These are phyloP conservation scores for Alopecurus myosuroides DNA, from an alignment of 176 grass and related monocot genomes.

Conservation along the genomic window DNA sequence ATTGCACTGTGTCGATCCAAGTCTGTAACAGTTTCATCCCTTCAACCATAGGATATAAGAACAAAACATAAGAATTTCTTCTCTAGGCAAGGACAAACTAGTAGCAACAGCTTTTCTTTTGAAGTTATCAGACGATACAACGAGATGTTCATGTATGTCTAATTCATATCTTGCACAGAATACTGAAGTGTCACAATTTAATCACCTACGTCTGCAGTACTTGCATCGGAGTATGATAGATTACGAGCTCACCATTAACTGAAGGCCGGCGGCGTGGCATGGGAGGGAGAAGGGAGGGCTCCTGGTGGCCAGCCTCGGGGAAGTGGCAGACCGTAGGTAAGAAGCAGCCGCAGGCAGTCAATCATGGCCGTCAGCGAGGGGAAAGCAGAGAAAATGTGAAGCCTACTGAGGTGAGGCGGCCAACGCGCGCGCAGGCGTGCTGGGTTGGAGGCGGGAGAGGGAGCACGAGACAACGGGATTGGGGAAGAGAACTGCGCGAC, in stretches of 20 bases:
- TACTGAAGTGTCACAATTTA: background rate
- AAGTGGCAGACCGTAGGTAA: background rate
- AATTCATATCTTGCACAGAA: background rate
- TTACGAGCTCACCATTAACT: background rate
- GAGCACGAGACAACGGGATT: background rate
- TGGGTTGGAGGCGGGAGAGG: background rate
- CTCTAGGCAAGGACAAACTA: background rate
- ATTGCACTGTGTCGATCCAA: constrained; percentile 50
- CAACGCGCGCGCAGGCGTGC: background rate
- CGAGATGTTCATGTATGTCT: background rate
- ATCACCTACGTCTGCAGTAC: background rate
- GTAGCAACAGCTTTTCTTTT: background rate
- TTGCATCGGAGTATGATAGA: background rate
- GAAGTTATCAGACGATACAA: background rate
- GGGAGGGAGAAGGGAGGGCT: background rate
- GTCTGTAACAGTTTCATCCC: constrained; percentile 32
- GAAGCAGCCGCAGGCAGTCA: constrained; percentile 34
- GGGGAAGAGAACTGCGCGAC: background rate
- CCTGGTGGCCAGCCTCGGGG: background rate
- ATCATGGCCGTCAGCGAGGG: background rate
- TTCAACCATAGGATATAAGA: constrained; percentile 28
- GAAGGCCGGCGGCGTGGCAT: background rate
- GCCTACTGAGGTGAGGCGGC: background rate
- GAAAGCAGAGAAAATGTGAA: background rate
- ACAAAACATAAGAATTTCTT: constrained; percentile 12